Conservation (phyloP, 805 yeast genomes). For the Priceomyces melissophilus region DNA sequence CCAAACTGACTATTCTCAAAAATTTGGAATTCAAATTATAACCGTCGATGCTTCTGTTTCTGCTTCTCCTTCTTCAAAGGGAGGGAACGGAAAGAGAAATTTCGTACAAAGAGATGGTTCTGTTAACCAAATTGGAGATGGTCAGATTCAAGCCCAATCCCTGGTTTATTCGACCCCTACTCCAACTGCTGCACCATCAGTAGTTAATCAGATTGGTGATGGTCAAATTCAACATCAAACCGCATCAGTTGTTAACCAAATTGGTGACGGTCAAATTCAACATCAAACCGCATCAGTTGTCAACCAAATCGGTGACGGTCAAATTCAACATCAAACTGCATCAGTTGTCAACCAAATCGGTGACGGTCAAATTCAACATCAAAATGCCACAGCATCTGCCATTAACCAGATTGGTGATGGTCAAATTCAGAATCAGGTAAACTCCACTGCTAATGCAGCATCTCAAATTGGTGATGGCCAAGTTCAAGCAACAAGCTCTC, state of each 20-base stretch:
- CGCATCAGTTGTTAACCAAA: constrained; percentile 47
- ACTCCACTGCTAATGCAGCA: constrained; percentile 14
- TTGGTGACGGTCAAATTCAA: constrained; percentile 62
- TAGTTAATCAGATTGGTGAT: constrained; percentile 32
- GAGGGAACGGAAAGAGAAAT: constrained; percentile 2
- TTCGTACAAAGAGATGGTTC: constrained; percentile 21
- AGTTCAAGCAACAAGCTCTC: constrained; percentile 20
- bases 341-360: constrained; percentile 28
- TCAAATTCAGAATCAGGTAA: constrained; percentile 12
- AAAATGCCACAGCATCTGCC: constrained; percentile 16
- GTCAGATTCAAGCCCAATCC: constrained; percentile 52
- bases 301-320: constrained; percentile 46
- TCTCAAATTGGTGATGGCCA: constrained; percentile 33
- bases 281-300: constrained; percentile 37
- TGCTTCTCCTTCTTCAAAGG: not conserved
- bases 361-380: constrained; percentile 34
- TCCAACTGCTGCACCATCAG: constrained; percentile 23
- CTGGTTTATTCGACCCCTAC: constrained; percentile 21
- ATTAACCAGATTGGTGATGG: constrained; percentile 40
- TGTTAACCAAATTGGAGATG: constrained; percentile 59
- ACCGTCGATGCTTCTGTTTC: constrained; percentile 38
- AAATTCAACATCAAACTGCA: constrained; percentile 43
- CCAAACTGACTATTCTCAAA: constrained; percentile 49
- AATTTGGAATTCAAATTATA: constrained; percentile 68
- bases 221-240: constrained; percentile 33